Percentiles rank a stretch among this genome's conserved stretches.
These are phyloP conservation scores for Plasmodium malariae DNA, from an alignment of 169 alveolate genomes.

Conservation along the genomic window DNA sequence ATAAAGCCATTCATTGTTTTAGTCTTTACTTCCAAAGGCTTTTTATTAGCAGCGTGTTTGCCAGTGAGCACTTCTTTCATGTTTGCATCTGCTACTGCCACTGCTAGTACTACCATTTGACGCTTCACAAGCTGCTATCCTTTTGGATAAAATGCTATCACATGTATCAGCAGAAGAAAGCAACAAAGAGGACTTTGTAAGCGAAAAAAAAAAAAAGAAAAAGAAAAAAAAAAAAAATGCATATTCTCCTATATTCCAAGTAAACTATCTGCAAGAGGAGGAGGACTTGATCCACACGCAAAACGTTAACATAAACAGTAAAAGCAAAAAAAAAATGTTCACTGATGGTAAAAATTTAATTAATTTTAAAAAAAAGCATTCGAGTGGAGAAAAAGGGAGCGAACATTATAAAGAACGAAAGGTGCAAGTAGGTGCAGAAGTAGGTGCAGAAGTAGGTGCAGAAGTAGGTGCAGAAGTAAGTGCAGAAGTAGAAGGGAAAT, in stretches of 20 bases:
- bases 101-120: not conserved
- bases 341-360: not conserved
- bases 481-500: too few species aligned
- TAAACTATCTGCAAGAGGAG: constrained; percentile 5
- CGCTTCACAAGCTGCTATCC: not conserved
- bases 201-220: constrained; percentile 17
- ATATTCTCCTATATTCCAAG: constrained; percentile 13
- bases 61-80: too few species aligned
- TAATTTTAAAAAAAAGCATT: too few species aligned
- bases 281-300: not conserved
- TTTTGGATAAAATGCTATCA: not conserved
- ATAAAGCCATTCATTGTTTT: too few species aligned
- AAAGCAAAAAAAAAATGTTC: not conserved
- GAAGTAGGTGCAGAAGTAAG: too few species aligned
- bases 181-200: not conserved
- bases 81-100: too few species aligned
- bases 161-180: constrained; percentile 11
- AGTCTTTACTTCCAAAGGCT: too few species aligned
- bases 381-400: too few species aligned
- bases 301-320: not conserved
- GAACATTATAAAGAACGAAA: too few species aligned
- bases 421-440: too few species aligned
- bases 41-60: too few species aligned
- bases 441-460: too few species aligned
- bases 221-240: constrained; percentile 34